Percentiles rank a stretch among this genome's conserved stretches.
Conservation (phyloP, 352 stramenopile genomes). For the Phytopythium delawarense region DNA sequence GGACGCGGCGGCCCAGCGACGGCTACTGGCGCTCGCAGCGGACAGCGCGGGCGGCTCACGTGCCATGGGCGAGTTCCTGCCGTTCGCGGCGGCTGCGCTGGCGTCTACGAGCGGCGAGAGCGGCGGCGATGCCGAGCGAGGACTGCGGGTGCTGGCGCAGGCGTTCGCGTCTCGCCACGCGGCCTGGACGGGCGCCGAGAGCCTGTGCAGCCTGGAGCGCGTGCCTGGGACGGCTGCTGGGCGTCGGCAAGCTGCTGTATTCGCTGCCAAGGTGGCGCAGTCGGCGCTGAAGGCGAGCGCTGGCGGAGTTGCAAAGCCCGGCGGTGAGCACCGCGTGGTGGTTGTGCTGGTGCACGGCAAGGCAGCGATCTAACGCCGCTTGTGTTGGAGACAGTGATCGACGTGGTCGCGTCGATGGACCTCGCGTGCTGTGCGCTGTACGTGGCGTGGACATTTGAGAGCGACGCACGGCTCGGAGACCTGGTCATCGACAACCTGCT, state of each 20-base stretch:
- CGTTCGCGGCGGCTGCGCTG: slow-evolving; percentile 10
- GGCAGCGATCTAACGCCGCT: not conserved
- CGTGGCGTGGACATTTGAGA: slow-evolving; percentile 39
- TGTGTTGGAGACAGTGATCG: slow-evolving; percentile 12
- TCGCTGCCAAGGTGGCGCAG: slow-evolving; percentile 57
- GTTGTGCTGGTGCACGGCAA: not conserved
- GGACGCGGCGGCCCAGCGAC: slow-evolving; percentile 7
- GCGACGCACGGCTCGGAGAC: slow-evolving; percentile 41
- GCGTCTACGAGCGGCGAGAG: not conserved
- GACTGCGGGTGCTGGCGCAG: slow-evolving; percentile 16
- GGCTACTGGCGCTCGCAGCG: slow-evolving; percentile 28
- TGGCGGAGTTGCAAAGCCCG: slow-evolving; percentile 9
- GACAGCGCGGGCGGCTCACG: slow-evolving; percentile 9
- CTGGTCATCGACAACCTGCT: slow-evolving; percentile 75
- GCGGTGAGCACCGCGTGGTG: slow-evolving; percentile 1
- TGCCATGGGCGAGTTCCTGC: slow-evolving; percentile 17
- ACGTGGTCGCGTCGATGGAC: slow-evolving; percentile 39
- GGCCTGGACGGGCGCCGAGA: slow-evolving; percentile 8
- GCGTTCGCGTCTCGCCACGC: slow-evolving; percentile 17
- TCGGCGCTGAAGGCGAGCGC: slow-evolving; percentile 58
- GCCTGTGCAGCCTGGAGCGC: not conserved
- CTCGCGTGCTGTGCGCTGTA: slow-evolving; percentile 51
- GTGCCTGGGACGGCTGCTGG: not conserved
- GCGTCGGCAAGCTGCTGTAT: slow-evolving; percentile 31
- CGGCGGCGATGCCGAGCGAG: not conserved